phyloP scores from a whole-genome alignment of 116 monocot genomes.

The Zostera marina region DNA sequence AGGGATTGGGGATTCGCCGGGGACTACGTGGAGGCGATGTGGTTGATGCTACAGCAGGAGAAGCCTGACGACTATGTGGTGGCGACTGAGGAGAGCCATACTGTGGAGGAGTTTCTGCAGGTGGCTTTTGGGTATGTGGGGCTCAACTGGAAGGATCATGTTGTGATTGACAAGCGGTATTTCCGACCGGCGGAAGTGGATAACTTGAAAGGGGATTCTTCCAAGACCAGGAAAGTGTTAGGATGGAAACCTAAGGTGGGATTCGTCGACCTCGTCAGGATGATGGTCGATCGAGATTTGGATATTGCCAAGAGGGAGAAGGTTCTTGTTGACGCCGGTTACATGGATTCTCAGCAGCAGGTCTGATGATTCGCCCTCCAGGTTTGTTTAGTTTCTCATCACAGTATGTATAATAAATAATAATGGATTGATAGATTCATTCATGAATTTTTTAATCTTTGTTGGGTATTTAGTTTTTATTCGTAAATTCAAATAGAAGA shows the following conservation, averaged over 20 bases:
- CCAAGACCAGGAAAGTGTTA: constrained; percentile 42
- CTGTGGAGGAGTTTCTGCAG: constrained; percentile 72
- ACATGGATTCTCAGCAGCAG: constrained; percentile 40
- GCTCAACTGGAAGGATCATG: constrained; percentile 73
- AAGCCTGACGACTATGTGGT: constrained; percentile 70
- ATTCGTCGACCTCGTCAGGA: constrained; percentile 53
- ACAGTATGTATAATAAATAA: no score
- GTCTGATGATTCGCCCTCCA: constrained; percentile 9
- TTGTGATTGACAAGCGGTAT: constrained; percentile 66
- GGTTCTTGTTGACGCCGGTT: constrained; percentile 53
- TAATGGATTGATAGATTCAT: no score
- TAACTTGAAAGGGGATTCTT: constrained; percentile 55
- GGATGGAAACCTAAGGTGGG: constrained; percentile 72
- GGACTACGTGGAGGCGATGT: constrained; percentile 88
- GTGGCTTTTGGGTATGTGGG: constrained; percentile 55
- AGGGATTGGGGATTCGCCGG: constrained; percentile 87
- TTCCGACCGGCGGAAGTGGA: constrained; percentile 79
- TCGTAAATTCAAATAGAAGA: no score
- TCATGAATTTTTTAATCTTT: no score
- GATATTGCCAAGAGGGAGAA: constrained; percentile 47
- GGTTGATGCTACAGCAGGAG: constrained; percentile 87
- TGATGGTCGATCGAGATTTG: constrained; percentile 68
- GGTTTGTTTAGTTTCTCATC: no score
- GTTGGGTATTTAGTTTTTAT: no score
- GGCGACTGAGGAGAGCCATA: constrained; percentile 73